Base-by-base conservation (phyloP, 352 stramenopile genomes). In the Pythium chondricola region DNA sequence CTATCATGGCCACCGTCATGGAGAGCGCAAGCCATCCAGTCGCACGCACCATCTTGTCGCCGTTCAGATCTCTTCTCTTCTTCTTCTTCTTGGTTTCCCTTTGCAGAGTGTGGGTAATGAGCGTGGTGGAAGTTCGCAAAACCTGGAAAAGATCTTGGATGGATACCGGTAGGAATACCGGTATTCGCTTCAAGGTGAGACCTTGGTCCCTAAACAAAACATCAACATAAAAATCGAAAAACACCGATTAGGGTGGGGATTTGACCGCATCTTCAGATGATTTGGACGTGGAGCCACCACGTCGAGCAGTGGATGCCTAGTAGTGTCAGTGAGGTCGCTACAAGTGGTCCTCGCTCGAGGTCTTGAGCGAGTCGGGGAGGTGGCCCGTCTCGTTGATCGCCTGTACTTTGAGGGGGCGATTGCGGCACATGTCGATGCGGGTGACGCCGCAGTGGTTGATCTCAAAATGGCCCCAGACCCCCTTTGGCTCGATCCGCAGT, bases 381-480 rank as follows among this genome's bases (percentile, higher is more conserved):
- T 92, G 81, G 13, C 81, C 81, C 11, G 75, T 87, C 52, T 92
- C 81, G 61, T 92, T 92, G 21, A 92, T 74, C 30, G 74, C 65
- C 37, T 81, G 67, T 16, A 92, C 64, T 58, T 92, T 92, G 18
- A 83, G 67, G 16, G 75, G 73, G 3, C 71, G 70, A 60, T 85
- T 77, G 33, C 58, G 62, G 44, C 73, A 83, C 13, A 90, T 58
- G 33, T 90, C 79, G 38, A 93, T 80, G 24, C 78, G 76, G 21
- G 81, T 88, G 57, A 93, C 66, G 52, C 78, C 61, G 53, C 81
- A 93, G 50, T 93, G 78, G 45, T 93, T 90, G 59, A 93, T 89
- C 60, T 90, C 81, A 39, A 93, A 85, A 50, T 88, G 74, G 25
- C 78, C 78, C 81, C 81, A 93, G 8, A 71, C 73, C 13, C 70